phyloP scores from a whole-genome alignment of 106 monocot genomes.

The Dendrobium nobile region DNA sequence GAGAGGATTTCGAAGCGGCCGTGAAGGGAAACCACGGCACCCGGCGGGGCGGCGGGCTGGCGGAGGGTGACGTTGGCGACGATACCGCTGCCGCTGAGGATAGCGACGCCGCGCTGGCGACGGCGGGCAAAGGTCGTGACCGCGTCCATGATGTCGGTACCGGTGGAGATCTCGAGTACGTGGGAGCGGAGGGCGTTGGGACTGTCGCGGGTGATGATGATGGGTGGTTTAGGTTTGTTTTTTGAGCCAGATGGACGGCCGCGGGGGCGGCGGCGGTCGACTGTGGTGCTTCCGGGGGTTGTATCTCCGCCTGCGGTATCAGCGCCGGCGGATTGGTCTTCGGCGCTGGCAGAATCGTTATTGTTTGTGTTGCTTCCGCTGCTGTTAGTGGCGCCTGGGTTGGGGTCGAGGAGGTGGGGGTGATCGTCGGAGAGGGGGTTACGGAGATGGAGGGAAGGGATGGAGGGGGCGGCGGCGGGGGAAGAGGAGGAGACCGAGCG shows the following conservation, averaged over 20 bases:
- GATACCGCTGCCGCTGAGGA: conserved; percentile 26
- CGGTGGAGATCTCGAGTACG: conserved; percentile 32
- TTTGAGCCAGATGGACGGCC: conserved; percentile 36
- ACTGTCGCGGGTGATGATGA: conserved; percentile 29
- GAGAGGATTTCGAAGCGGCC: conserved; percentile 41
- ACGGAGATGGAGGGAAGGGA: conserved; percentile 6
- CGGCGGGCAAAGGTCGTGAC: conserved; percentile 18
- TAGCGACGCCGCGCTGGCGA: conserved; percentile 26
- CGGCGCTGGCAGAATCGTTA: background rate
- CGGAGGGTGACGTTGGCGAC: conserved; percentile 31
- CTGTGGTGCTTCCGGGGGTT: background rate
- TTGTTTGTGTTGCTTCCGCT: conserved; percentile 21
- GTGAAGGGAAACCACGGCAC: conserved; percentile 20
- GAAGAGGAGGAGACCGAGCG: conserved; percentile 17
- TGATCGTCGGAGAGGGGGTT: background rate
- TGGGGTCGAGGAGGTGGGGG: conserved; percentile 8
- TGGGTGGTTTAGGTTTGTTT: conserved; percentile 35
- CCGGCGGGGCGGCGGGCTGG: conserved; percentile 25
- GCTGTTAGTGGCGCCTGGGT: conserved; percentile 11
- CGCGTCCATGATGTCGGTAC: conserved; percentile 26
- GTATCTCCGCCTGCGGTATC: background rate
- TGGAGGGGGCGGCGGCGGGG: conserved; percentile 1
- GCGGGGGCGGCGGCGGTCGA: conserved; percentile 14
- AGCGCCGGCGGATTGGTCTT: background rate
- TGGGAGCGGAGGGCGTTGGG: conserved; percentile 30